Percentiles rank a stretch among this genome's conserved stretches.
phyloP scores from a whole-genome alignment of 2,329 filamentous ascomycete species.

The Pestalotiopsis sp. region DNA sequence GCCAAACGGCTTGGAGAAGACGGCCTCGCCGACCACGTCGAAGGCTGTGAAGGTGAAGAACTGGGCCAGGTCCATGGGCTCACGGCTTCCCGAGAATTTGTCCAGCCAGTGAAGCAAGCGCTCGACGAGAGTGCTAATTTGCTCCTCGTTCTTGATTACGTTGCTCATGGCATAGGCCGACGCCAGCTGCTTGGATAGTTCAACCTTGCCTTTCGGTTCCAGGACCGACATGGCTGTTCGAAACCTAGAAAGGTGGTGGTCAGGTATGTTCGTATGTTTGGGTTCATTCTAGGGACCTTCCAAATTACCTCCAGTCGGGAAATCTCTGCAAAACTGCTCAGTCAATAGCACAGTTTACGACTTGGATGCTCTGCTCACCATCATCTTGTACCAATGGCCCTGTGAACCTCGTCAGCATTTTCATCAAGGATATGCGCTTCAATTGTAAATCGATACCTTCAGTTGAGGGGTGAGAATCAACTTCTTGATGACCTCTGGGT shows the following conservation, averaged over 20 bases:
- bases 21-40: constrained; percentile 27
- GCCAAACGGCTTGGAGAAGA: constrained; percentile 26
- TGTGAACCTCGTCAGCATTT: neutral
- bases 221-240: constrained; percentile 8
- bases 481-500: neutral
- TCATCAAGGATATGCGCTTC: neutral
- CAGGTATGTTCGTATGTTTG: neutral
- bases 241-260: neutral
- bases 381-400: constrained; percentile 22
- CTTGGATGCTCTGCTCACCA: constrained; percentile 28
- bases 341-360: constrained; percentile 18
- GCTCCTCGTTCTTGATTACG: constrained; percentile 12
- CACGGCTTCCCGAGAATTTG: neutral
- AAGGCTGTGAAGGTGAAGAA: constrained; percentile 23
- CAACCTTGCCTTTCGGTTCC: constrained; percentile 14
- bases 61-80: constrained; percentile 15
- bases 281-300: constrained; percentile 24
- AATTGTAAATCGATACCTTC: neutral
- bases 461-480: constrained; percentile 1
- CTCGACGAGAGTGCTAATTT: constrained; percentile 6
- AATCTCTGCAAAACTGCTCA: constrained; percentile 19
- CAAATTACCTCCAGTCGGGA: constrained; percentile 13
- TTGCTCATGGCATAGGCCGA: constrained; percentile 28
- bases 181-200: constrained; percentile 5
- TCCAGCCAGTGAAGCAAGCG: constrained; percentile 9